phyloP scores from a whole-genome alignment of 805 yeast species.

The Hanseniaspora singularis region DNA sequence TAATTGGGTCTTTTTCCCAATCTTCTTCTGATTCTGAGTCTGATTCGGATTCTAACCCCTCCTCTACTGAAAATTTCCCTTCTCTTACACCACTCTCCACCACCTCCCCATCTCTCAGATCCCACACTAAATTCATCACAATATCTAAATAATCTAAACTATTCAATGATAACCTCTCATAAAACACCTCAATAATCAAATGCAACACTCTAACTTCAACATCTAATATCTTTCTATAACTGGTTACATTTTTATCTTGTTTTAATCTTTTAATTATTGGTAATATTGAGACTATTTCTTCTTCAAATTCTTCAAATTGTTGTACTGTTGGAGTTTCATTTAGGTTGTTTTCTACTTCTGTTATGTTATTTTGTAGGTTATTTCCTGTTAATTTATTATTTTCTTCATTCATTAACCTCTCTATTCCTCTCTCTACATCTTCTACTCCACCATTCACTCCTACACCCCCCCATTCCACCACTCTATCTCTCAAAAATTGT shows the following conservation, averaged over 20 bases:
- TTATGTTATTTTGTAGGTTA: no score
- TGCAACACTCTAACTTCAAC: constrained; percentile 44
- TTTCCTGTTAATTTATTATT: no score
- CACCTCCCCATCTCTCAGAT: constrained; percentile 52
- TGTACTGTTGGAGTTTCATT: no score
- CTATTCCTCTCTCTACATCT: constrained; percentile 25
- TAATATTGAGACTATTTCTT: constrained; percentile 19
- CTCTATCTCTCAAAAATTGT: constrained; percentile 36
- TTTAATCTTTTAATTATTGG: constrained; percentile 60
- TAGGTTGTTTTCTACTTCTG: no score
- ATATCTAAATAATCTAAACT: constrained; percentile 77
- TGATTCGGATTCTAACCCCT: background rate
- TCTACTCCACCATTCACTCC: constrained; percentile 36
- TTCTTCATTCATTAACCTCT: background rate
- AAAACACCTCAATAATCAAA: constrained; percentile 38
- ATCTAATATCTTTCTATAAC: constrained; percentile 43
- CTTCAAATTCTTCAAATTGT: constrained; percentile 46
- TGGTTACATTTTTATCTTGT: constrained; percentile 63
- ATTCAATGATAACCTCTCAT: constrained; percentile 58
- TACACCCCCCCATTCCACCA: constrained; percentile 39
- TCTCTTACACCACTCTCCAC: no score
- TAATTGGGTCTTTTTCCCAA: constrained; percentile 16
- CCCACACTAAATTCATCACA: constrained; percentile 76
- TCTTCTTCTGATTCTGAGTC: constrained; percentile 19
- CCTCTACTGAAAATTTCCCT: no score